These are phyloP conservation scores for Neopestalotiopsis sp. DNA, from an alignment of 2,329 filamentous ascomycete genomes.

Conservation along the genomic window DNA sequence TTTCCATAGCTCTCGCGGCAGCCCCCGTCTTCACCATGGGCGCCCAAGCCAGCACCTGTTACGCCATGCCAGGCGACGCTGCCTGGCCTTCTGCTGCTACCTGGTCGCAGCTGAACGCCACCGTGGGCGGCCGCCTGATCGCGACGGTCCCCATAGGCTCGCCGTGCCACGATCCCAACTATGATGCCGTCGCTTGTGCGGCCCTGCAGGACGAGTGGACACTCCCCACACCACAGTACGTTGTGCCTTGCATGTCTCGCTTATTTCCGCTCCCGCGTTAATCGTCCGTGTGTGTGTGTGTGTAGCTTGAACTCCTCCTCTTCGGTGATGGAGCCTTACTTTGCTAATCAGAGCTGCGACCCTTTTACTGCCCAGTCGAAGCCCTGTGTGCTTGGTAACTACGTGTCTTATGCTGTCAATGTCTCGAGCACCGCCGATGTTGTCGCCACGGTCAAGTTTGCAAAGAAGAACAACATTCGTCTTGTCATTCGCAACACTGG, in stretches of 20 bases:
- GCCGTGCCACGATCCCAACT: constrained; percentile 17
- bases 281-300: too few species aligned
- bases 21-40: constrained; percentile 1
- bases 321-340: constrained; percentile 43
- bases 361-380: constrained; percentile 44
- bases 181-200: constrained; percentile 17
- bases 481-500: constrained; percentile 48
- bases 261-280: not conserved
- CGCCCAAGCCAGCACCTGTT: constrained; percentile 12
- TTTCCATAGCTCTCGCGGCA: not conserved
- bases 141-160: constrained; percentile 19
- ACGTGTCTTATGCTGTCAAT: constrained; percentile 46
- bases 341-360: constrained; percentile 47
- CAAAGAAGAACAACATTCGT: constrained; percentile 40
- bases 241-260: not conserved
- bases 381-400: constrained; percentile 51
- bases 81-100: constrained; percentile 12
- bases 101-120: constrained; percentile 17
- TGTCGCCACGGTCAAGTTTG: constrained; percentile 39
- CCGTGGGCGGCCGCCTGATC: constrained; percentile 17
- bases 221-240: constrained; percentile 14
- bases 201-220: constrained; percentile 17
- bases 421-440: constrained; percentile 39
- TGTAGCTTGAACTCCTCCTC: constrained; percentile 28
- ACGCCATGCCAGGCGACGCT: constrained; percentile 14